Evolutionary conservation across 2,329 filamentous ascomycete genomes (phyloP).

Genomic region (Pyricularia grisea): DNA sequence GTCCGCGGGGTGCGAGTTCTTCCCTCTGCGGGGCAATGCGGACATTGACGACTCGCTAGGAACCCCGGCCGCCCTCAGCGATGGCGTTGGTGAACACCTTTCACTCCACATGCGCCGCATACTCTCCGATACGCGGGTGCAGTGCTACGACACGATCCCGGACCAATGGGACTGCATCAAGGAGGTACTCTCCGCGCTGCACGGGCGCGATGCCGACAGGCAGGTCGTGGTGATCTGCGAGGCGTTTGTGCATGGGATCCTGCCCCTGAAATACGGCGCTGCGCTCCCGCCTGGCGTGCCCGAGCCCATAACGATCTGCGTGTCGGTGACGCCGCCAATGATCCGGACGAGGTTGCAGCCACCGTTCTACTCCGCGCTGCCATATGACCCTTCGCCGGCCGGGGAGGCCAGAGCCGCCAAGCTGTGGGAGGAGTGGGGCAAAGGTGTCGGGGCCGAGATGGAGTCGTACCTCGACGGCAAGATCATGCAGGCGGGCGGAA

Average conservation of each 20-base stretch:
- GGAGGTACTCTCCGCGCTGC: slow-evolving; percentile 16
- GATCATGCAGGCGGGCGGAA: slow-evolving; percentile 19
- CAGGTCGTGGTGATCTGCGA: slow-evolving; percentile 22
- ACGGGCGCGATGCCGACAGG: slow-evolving; percentile 8
- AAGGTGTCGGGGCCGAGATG: slow-evolving; percentile 12
- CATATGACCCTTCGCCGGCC: slow-evolving; percentile 18
- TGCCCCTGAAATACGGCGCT: slow-evolving; percentile 23
- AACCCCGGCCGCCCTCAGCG: not conserved
- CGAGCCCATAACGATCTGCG: slow-evolving; percentile 18
- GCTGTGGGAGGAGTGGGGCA: slow-evolving; percentile 21
- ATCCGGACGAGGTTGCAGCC: slow-evolving; percentile 24
- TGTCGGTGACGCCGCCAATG: slow-evolving; percentile 26
- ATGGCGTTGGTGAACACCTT: not conserved
- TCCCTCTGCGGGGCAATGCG: slow-evolving; percentile 20
- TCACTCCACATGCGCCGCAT: slow-evolving; percentile 20
- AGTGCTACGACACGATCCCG: slow-evolving; percentile 22
- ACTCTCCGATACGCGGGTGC: slow-evolving; percentile 18
- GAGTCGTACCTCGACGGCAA: slow-evolving; percentile 17
- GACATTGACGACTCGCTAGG: slow-evolving; percentile 21
- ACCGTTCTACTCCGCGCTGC: slow-evolving; percentile 20
- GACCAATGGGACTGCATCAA: slow-evolving; percentile 22
- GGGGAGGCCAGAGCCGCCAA: slow-evolving; percentile 15
- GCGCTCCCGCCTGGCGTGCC: slow-evolving; percentile 12
- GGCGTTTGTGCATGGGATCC: slow-evolving; percentile 24
- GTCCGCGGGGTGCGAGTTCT: slow-evolving; percentile 20